Evolutionary conservation across 257 asterid species (phyloP).

Genomic region (Gynochthodes officinalis): DNA sequence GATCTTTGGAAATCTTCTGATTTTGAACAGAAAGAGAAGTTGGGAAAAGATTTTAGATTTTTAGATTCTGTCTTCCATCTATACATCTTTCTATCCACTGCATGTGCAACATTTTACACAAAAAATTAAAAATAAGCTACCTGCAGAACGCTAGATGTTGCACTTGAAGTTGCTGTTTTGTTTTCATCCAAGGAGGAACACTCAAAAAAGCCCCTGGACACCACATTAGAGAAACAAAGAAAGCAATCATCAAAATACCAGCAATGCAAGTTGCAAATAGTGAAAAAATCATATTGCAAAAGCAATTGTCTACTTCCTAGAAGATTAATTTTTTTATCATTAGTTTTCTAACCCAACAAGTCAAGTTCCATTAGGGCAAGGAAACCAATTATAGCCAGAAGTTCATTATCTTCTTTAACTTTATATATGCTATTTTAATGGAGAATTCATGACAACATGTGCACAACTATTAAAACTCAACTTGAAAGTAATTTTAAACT

Average conservation of each 20-base stretch:
- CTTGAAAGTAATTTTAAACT: neutral
- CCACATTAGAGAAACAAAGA: conserved; percentile 13
- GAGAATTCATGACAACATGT: neutral
- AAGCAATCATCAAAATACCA: conserved; percentile 1
- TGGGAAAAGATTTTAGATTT: neutral
- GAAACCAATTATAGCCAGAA: neutral
- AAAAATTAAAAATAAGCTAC: conserved; percentile 39
- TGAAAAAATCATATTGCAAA: neutral
- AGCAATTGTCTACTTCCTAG: too few species aligned
- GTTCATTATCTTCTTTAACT: neutral
- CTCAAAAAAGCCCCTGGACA: conserved; percentile 82
- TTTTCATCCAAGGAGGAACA: conserved; percentile 77
- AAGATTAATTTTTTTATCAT: too few species aligned
- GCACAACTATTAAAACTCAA: neutral
- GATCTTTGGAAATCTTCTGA: neutral
- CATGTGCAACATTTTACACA: neutral
- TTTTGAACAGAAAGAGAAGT: neutral
- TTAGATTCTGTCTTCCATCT: neutral
- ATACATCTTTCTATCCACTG: neutral
- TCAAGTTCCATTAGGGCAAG: neutral
- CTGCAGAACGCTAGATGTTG: conserved; percentile 88
- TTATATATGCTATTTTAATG: neutral
- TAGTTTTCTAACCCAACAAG: neutral
- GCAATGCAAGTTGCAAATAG: conserved; percentile 3
- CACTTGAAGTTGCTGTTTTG: conserved; percentile 50